Evolutionary conservation across 352 stramenopile genomes (phyloP).

Genomic region (Phytophthora cajani): DNA sequence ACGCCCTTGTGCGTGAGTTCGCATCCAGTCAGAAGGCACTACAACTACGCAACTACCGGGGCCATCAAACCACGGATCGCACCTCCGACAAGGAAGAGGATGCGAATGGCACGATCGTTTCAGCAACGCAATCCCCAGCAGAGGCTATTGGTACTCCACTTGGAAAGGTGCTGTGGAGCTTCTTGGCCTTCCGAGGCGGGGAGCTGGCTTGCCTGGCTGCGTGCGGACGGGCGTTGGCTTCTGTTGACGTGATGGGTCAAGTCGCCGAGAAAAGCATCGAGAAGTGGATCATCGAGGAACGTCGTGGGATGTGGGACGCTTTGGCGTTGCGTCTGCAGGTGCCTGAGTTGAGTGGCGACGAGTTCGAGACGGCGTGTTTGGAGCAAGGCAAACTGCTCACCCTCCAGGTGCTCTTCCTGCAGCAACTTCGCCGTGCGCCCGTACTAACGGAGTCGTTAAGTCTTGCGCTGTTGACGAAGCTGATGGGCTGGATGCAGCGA

Average conservation of each 20-base stretch:
- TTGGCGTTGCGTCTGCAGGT: conserved; percentile 69
- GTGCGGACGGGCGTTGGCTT: conserved; percentile 80
- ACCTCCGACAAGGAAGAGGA: conserved; percentile 27
- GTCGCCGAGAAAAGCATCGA: conserved; percentile 86
- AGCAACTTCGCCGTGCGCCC: conserved; percentile 68
- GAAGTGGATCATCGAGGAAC: conserved; percentile 86
- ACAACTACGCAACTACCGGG: conserved; percentile 27
- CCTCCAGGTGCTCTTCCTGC: conserved; percentile 78
- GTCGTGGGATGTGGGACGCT: conserved; percentile 64
- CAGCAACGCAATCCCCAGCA: conserved; percentile 30
- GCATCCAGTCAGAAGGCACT: conserved; percentile 62
- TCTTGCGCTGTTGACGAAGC: conserved; percentile 71
- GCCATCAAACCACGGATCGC: conserved; percentile 27
- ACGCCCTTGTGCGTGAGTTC: conserved; percentile 81
- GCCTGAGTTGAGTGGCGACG: conserved; percentile 80
- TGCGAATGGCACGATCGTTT: conserved; percentile 16
- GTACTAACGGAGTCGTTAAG: conserved; percentile 73
- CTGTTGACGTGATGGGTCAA: conserved; percentile 83
- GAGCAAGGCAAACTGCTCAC: conserved; percentile 81
- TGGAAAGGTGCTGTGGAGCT: conserved; percentile 80
- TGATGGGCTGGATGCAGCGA: conserved; percentile 81
- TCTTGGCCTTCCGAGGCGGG: conserved; percentile 81
- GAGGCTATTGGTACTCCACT: conserved; percentile 67
- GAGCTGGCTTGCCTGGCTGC: conserved; percentile 75
- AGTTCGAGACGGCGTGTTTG: conserved; percentile 80